A percentile compares a stretch with the other conserved stretches of the same genome.
These are phyloP conservation scores for Rhizopus stolonifer DNA, from an alignment of 371 early-diverging fungal species.

Conservation along the genomic window DNA sequence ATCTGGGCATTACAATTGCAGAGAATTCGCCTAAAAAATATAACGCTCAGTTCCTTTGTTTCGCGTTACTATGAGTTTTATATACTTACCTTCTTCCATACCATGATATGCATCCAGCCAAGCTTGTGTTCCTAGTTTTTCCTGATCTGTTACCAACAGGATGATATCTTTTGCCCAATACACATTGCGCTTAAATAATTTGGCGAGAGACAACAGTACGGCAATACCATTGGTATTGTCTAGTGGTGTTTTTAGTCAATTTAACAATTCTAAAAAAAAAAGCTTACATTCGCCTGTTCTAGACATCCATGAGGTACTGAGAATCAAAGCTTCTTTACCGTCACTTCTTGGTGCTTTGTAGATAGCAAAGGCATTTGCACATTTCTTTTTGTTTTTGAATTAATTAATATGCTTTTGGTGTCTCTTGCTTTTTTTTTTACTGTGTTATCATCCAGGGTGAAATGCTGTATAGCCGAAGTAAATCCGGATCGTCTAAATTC, in stretches of 20 bases:
- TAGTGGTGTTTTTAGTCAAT: constrained; percentile 15
- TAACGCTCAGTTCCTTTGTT: neutral
- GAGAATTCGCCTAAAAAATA: constrained; percentile 18
- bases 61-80: neutral
- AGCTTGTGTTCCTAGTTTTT: constrained; percentile 72
- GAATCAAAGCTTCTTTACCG: constrained; percentile 86
- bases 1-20: constrained; percentile 55
- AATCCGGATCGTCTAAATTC: constrained; percentile 60
- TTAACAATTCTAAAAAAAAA: neutral
- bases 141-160: constrained; percentile 79
- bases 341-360: constrained; percentile 85
- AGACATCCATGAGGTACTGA: constrained; percentile 80
- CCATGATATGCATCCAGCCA: constrained; percentile 95
- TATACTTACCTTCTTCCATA: constrained; percentile 22
- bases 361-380: constrained; percentile 84
- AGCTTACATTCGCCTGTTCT: constrained; percentile 46
- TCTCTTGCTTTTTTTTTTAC: constrained; percentile 6
- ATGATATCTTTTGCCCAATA: constrained; percentile 94
- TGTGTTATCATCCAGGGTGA: constrained; percentile 28
- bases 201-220: constrained; percentile 72
- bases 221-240: constrained; percentile 79
- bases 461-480: constrained; percentile 58
- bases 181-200: constrained; percentile 71
- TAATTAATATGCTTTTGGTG: neutral
- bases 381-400: constrained; percentile 30